Percentiles rank a stretch among this genome's conserved stretches.
These are phyloP conservation scores for Zasmidium cellare DNA, from an alignment of 2,329 filamentous ascomycete genomes.

Conservation along the genomic window DNA sequence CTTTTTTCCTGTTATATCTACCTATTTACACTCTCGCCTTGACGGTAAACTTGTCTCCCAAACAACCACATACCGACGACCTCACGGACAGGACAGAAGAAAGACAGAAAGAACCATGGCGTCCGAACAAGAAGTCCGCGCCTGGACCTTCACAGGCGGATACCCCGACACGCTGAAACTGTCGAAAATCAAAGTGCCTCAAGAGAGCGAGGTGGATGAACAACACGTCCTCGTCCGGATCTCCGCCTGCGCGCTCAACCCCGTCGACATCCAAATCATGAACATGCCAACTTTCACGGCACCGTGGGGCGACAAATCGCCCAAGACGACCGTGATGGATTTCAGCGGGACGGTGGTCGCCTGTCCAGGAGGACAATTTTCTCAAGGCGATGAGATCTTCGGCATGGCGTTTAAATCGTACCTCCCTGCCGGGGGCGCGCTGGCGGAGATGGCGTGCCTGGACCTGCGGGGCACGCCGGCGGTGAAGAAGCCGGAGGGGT, in stretches of 20 bases:
- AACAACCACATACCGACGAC: too few relatives aligned
- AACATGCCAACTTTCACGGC: conserved; percentile 32
- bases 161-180: conserved; percentile 31
- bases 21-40: too few relatives aligned
- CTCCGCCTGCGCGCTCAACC: conserved; percentile 36
- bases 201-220: conserved; percentile 18
- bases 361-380: conserved; percentile 25
- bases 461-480: conserved; percentile 25
- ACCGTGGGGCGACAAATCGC: conserved; percentile 17
- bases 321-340: conserved; percentile 34
- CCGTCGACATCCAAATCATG: conserved; percentile 39
- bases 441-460: conserved; percentile 32
- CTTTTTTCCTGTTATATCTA: too few relatives aligned
- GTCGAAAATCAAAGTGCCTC: conserved; percentile 24
- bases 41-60: too few relatives aligned
- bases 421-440: conserved; percentile 26
- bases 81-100: too few relatives aligned
- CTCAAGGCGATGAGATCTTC: conserved; percentile 34
- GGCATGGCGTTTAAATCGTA: conserved; percentile 32
- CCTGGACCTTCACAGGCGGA: conserved; percentile 37
- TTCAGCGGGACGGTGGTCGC: conserved; percentile 34
- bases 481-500: conserved; percentile 31
- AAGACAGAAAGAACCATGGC: conserved; percentile 17
- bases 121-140: conserved; percentile 22
- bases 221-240: conserved; percentile 34